Conservation (phyloP, 1,284 basidiomycete species). For the Pyrrhoderma noxium region DNA sequence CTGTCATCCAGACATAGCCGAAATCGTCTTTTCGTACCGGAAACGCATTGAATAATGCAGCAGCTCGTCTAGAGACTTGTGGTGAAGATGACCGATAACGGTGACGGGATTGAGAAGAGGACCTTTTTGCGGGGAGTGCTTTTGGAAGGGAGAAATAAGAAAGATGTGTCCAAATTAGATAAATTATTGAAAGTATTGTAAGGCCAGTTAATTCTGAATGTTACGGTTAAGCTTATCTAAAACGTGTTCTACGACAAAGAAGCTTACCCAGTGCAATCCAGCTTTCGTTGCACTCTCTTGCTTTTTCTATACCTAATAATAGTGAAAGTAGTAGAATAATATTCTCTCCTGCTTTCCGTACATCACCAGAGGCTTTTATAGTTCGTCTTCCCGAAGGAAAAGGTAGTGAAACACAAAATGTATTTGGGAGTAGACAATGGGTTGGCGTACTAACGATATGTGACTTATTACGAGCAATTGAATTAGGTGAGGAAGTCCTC, state of each 20-base stretch:
- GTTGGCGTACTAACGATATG: slow-evolving; percentile 20
- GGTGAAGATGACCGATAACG: slow-evolving; percentile 33
- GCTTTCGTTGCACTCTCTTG: slow-evolving; percentile 25
- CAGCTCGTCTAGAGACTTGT: slow-evolving; percentile 35
- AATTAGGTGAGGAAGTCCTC: slow-evolving; percentile 23
- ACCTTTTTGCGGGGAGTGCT: slow-evolving; percentile 21
- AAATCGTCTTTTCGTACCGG: slow-evolving; percentile 41
- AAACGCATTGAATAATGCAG: slow-evolving; percentile 22
- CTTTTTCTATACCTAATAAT: slow-evolving; percentile 32
- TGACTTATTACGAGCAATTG: slow-evolving; percentile 24
- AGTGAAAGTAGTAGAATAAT: slow-evolving; percentile 47
- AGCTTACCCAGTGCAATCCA: slow-evolving; percentile 40
- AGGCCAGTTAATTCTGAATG: slow-evolving; percentile 52
- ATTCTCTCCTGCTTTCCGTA: slow-evolving; percentile 50
- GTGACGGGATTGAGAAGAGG: slow-evolving; percentile 25
- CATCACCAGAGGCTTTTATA: slow-evolving; percentile 45
- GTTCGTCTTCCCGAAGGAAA: slow-evolving; percentile 33
- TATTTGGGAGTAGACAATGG: slow-evolving; percentile 36
- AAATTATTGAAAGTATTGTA: slow-evolving; percentile 48
- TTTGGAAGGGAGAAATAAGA: slow-evolving; percentile 29
- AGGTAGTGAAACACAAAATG: slow-evolving; percentile 34
- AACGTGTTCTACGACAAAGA: background rate
- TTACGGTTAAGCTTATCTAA: background rate
- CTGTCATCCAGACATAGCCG: slow-evolving; percentile 82
- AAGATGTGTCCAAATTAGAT: slow-evolving; percentile 58